These are phyloP conservation scores for Candida manassasensis DNA, from an alignment of 805 yeast species.

Conservation along the genomic window DNA sequence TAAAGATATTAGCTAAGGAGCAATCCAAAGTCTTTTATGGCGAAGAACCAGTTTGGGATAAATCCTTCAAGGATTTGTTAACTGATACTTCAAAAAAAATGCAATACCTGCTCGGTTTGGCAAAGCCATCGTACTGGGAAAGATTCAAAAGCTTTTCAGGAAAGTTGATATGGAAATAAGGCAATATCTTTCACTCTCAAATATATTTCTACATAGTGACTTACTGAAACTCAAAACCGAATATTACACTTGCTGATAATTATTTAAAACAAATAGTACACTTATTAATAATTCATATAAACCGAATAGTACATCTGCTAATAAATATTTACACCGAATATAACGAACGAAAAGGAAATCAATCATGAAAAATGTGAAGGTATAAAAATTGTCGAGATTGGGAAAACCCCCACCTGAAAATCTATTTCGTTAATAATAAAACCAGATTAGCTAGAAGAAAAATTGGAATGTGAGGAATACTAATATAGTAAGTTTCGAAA, in stretches of 20 bases:
- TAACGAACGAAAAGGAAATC: neutral
- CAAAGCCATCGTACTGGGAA: conserved; percentile 7
- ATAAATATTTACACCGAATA: too few relatives aligned
- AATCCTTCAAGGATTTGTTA: conserved; percentile 12
- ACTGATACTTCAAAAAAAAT: conserved; percentile 10
- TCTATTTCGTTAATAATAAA: too few relatives aligned
- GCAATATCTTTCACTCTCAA: too few relatives aligned
- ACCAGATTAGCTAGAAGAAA: neutral
- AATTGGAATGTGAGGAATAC: neutral
- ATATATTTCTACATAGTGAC: too few relatives aligned
- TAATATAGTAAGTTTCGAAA: neutral
- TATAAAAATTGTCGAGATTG: neutral
- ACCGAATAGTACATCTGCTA: too few relatives aligned
- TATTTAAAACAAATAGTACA: too few relatives aligned
- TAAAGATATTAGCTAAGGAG: conserved; percentile 34
- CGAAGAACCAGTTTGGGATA: conserved; percentile 12
- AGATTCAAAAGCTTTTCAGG: conserved; percentile 7
- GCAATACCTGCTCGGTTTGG: conserved; percentile 11
- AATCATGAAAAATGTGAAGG: neutral
- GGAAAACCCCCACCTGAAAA: neutral
- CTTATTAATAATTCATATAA: neutral
- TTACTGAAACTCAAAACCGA: too few relatives aligned
- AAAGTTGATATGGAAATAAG: too few relatives aligned
- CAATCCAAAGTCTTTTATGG: conserved; percentile 37
- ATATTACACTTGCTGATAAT: too few relatives aligned